Conservation (phyloP, 2,329 filamentous ascomycete species). For the Arthrobotrys musiformis region DNA sequence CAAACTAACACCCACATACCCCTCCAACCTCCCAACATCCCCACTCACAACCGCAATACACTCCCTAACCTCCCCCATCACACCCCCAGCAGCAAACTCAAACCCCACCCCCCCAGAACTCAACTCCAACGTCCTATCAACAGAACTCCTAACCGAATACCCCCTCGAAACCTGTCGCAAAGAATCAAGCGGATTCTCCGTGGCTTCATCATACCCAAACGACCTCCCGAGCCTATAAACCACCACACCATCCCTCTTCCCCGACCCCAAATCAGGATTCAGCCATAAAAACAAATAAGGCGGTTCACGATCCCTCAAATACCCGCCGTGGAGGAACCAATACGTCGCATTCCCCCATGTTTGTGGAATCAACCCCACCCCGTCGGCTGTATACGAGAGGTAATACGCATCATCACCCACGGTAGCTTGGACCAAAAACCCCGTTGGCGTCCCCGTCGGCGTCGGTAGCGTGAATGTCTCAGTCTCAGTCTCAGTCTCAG, state of each 20-base stretch:
- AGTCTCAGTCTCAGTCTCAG: not conserved
- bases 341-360: not conserved
- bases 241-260: not conserved
- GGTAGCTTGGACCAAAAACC: not conserved
- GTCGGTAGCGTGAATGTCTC: not conserved
- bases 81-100: not conserved
- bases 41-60: not conserved
- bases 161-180: not conserved
- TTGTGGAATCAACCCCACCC: not conserved
- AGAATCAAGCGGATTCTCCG: constrained; percentile 1
- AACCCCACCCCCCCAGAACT: not conserved
- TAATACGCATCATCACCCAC: not conserved
- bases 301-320: not conserved
- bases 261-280: not conserved
- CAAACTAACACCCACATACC: not conserved
- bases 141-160: not conserved
- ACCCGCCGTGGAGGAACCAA: not conserved
- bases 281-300: not conserved
- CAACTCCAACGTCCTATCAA: not conserved
- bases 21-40: not conserved
- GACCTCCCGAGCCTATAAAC: not conserved
- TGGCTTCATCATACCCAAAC: not conserved
- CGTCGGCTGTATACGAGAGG: not conserved
- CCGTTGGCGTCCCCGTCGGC: not conserved
- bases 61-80: not conserved